These are phyloP conservation scores for Xerocomellus amylosporus DNA, from an alignment of 768 basidiomycete genomes.

Conservation along the genomic window DNA sequence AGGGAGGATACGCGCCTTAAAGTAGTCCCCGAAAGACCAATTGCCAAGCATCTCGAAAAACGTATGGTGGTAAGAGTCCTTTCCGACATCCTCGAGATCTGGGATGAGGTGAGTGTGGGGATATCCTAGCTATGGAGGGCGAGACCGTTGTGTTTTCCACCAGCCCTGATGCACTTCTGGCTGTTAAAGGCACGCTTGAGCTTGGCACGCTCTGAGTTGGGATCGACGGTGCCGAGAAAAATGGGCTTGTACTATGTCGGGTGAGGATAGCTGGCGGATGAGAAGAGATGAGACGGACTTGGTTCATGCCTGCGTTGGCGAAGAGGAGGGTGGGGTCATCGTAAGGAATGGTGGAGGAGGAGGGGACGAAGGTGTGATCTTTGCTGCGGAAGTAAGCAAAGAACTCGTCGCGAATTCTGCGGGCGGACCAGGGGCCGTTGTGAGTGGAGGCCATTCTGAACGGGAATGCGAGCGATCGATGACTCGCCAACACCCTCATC, in stretches of 20 bases:
- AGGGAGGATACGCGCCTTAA: constrained; percentile 65
- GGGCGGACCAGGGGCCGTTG: constrained; percentile 68
- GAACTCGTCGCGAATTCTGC: constrained; percentile 81
- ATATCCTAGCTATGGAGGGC: not conserved
- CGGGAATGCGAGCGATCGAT: constrained; percentile 21
- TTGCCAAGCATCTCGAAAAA: constrained; percentile 99
- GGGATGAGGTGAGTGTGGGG: constrained; percentile 1
- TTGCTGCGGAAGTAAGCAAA: constrained; percentile 82
- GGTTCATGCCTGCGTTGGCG: constrained; percentile 98
- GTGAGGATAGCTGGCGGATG: constrained; percentile 2
- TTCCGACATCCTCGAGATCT: constrained; percentile 99
- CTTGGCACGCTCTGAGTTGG: constrained; percentile 86
- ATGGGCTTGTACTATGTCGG: constrained; percentile 83
- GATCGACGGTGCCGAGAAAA: constrained; percentile 97
- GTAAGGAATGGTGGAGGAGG: constrained; percentile 91
- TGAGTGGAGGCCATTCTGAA: constrained; percentile 31
- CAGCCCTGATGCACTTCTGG: constrained; percentile 98
- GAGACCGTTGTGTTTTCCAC: constrained; percentile 96
- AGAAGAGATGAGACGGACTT: constrained; percentile 44
- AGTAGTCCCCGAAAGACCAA: constrained; percentile 99
- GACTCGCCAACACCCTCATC: constrained; percentile 7
- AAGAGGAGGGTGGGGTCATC: constrained; percentile 98
- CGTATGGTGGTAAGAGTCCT: constrained; percentile 96
- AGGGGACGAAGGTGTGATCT: constrained; percentile 85
- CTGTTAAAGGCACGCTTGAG: constrained; percentile 92